These are phyloP conservation scores for Spizellomyces sp. DNA, from an alignment of 192 early-diverging fungal genomes.

Conservation along the genomic window DNA sequence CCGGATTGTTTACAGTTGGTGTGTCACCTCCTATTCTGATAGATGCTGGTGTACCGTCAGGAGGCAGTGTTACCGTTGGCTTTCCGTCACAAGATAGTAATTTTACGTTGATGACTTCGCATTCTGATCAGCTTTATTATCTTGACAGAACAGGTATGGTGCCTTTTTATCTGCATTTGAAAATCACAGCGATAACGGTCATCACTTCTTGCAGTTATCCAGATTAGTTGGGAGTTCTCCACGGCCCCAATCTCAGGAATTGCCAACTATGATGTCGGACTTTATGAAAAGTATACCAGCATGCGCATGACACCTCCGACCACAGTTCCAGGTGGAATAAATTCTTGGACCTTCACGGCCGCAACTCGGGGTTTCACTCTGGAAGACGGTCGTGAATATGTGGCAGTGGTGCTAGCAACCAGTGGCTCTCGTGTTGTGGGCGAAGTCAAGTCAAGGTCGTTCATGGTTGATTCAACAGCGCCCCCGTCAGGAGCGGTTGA, in stretches of 20 bases:
- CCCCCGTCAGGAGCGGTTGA: not conserved
- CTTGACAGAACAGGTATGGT: not conserved
- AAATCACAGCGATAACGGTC: no score
- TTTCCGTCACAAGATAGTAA: not conserved
- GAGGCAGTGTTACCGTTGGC: not conserved
- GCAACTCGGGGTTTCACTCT: not conserved
- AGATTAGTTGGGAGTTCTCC: not conserved
- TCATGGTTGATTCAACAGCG: not conserved
- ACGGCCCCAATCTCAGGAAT: not conserved
- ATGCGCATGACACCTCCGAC: not conserved
- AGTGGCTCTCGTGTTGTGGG: not conserved
- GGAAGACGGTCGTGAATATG: not conserved
- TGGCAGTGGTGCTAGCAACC: not conserved
- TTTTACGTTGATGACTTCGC: not conserved
- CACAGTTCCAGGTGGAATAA: not conserved
- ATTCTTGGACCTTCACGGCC: not conserved
- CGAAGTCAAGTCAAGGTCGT: not conserved
- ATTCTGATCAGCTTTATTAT: conserved; percentile 1
- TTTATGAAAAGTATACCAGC: not conserved
- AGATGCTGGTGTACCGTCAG: not conserved
- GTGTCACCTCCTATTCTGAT: conserved; percentile 6
- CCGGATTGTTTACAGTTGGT: conserved; percentile 4
- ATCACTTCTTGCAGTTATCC: not conserved
- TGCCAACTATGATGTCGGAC: conserved; percentile 2
- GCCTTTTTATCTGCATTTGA: no score